phyloP scores from a whole-genome alignment of 106 monocot genomes.

The Cymbidium sinense region DNA sequence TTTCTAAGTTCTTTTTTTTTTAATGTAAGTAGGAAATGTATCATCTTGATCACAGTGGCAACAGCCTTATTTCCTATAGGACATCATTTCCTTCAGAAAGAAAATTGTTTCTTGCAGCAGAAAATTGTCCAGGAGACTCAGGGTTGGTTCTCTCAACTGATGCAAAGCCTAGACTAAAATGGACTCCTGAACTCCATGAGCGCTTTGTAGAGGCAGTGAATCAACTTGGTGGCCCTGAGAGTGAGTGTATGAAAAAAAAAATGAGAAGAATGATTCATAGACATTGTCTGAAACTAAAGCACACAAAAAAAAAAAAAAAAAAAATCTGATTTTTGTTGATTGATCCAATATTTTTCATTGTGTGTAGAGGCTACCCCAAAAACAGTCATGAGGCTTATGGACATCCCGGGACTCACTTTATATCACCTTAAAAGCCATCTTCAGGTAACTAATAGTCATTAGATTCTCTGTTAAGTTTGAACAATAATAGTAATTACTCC shows the following conservation, averaged over 20 bases:
- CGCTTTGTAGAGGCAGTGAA: conserved; percentile 17
- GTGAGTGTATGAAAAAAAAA: conserved; percentile 17
- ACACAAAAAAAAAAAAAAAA: neutral
- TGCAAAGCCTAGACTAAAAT: conserved; percentile 14
- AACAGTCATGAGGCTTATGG: conserved; percentile 91
- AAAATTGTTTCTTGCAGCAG: conserved; percentile 36
- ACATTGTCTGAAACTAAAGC: neutral
- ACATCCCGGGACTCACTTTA: conserved; percentile 83
- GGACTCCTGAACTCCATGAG: conserved; percentile 19
- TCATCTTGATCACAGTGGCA: conserved; percentile 19
- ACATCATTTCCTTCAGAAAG: conserved; percentile 35
- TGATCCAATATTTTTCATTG: neutral
- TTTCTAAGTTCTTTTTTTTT: neutral
- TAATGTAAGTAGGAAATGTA: neutral
- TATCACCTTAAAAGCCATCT: conserved; percentile 94
- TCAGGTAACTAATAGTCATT: conserved; percentile 33
- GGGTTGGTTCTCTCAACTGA: conserved; percentile 85
- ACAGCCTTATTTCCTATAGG: conserved; percentile 32
- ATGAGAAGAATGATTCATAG: neutral
- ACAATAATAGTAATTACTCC: neutral
- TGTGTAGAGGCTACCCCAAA: conserved; percentile 88
- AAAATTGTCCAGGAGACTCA: conserved; percentile 28
- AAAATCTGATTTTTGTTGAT: neutral
- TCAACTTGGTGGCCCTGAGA: conserved; percentile 22
- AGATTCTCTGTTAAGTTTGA: neutral